Evolutionary conservation across 371 early-diverging fungal genomes (phyloP).

Genomic region (Saksenaea oblongispora): DNA sequence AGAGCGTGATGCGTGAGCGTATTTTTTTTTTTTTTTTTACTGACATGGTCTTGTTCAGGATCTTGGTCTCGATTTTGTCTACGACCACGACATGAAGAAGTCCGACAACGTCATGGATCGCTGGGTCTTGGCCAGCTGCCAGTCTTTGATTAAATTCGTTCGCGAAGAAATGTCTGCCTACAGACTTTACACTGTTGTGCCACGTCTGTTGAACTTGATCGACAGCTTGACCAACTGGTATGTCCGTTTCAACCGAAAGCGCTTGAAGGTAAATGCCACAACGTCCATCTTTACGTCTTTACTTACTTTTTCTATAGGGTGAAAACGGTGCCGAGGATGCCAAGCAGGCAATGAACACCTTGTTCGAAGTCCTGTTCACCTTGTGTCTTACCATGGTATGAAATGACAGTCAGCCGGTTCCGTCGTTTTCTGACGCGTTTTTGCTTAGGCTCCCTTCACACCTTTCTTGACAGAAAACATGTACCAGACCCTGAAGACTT

Average conservation of each 20-base stretch:
- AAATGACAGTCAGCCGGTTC: no score
- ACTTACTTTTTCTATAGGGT: slow-evolving; percentile 43
- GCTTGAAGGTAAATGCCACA: slow-evolving; percentile 72
- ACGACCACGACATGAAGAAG: slow-evolving; percentile 68
- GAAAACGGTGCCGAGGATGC: slow-evolving; percentile 90
- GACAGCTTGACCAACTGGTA: slow-evolving; percentile 99
- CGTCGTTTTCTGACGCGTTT: neutral
- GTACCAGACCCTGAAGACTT: slow-evolving; percentile 91
- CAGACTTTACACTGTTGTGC: slow-evolving; percentile 96
- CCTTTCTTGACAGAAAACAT: slow-evolving; percentile 99
- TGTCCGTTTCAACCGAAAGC: slow-evolving; percentile 98
- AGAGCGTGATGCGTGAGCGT: slow-evolving; percentile 11
- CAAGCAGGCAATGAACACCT: slow-evolving; percentile 82
- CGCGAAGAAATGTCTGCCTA: slow-evolving; percentile 95
- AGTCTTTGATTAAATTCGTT: slow-evolving; percentile 90
- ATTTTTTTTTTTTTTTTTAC: neutral
- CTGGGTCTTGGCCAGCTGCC: slow-evolving; percentile 96
- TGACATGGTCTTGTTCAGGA: slow-evolving; percentile 46
- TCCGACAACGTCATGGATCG: slow-evolving; percentile 95
- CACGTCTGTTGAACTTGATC: slow-evolving; percentile 88
- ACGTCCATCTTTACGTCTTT: neutral
- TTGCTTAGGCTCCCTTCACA: slow-evolving; percentile 92
- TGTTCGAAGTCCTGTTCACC: slow-evolving; percentile 93
- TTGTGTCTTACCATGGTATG: slow-evolving; percentile 88
- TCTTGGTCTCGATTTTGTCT: slow-evolving; percentile 75